Percentiles rank a stretch among this genome's conserved stretches.
These are phyloP conservation scores for Tylopilus balloui DNA, from an alignment of 768 basidiomycete genomes.

Conservation along the genomic window DNA sequence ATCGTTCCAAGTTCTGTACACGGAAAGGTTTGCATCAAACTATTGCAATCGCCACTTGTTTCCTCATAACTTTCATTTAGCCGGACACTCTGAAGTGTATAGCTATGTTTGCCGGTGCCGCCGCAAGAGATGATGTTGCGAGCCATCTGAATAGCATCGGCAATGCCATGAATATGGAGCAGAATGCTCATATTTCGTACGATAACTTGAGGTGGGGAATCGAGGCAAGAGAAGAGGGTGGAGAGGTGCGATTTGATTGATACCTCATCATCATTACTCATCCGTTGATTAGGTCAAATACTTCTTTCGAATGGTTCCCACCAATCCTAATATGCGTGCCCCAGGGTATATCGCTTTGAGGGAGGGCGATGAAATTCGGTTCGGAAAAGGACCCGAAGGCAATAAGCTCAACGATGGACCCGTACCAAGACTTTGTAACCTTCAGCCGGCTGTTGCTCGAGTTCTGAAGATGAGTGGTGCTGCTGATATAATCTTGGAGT, in stretches of 20 bases:
- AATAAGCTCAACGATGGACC: background rate
- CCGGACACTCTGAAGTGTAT: background rate
- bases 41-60: background rate
- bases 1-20: slow-evolving; percentile 2
- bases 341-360: background rate
- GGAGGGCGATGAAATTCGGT: slow-evolving; percentile 4
- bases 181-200: background rate
- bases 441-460: slow-evolving; percentile 5
- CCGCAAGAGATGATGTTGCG: background rate
- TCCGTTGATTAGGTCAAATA: background rate
- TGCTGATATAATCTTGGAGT: slow-evolving; percentile 2
- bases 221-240: background rate
- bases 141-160: background rate
- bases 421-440: background rate
- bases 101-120: slow-evolving; percentile 1
- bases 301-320: background rate
- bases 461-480: slow-evolving; percentile 8
- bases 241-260: background rate
- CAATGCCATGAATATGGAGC: slow-evolving; percentile 2
- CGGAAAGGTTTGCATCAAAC: background rate
- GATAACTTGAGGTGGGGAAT: background rate
- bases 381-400: slow-evolving; percentile 2
- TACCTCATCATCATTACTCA: background rate
- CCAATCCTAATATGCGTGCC: background rate
- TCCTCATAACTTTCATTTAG: background rate